Evolutionary conservation across 2,329 filamentous ascomycete genomes (phyloP), one percentile per base, ranked within the genome.

Genomic region (Talaromyces amestolkiae): DNA sequence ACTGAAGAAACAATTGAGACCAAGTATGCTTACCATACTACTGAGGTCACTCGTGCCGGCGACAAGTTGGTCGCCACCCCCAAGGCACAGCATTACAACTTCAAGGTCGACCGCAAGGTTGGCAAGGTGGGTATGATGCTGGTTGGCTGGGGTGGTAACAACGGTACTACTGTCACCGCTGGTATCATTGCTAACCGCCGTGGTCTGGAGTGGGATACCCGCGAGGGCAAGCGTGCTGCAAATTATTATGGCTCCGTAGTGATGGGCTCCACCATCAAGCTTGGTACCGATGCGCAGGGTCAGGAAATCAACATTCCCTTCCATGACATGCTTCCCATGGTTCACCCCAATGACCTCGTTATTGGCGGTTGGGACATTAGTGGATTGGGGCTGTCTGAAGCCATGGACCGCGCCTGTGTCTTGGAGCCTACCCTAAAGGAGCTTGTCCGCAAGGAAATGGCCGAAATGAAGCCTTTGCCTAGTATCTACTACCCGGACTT

Each of bases 401-500:
- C 95, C 73, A 97, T 98, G 93, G 94, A 99, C 78, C 92, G 95
- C 74, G 94, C 95, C 70, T 88, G 90, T 77, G 95, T 99, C 63
- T 88, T 99, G 63, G 94, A 98, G 83, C 95, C 95, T n/a, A 89
- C 91, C 35, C 86, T 99, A 74, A 99, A 99, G 86, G 82, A 84
- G 65, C 86, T 91, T 74, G 91, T 99, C 73, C 89, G 88, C 81
- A 97, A 98, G 86, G 92, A 98, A 82, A 94, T 98, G 93, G 83
- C 88, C 68, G 83, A 84, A 72, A 91, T 98, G 88, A 89, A 89
- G 72, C 95, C 95, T 35, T 87, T 98, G 69, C 94, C 93, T 27
- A 94, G 91, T 80, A 91, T 98, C 81, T 99, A 99, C 87, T 99
- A 99, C 80, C 95, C 95, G 1, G 95, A 98, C 81, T 99, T 99